Evolutionary conservation across 2,329 filamentous ascomycete species (phyloP), one percentile per base, ranked within the genome.

Genomic region (Penicillium sp.): DNA sequence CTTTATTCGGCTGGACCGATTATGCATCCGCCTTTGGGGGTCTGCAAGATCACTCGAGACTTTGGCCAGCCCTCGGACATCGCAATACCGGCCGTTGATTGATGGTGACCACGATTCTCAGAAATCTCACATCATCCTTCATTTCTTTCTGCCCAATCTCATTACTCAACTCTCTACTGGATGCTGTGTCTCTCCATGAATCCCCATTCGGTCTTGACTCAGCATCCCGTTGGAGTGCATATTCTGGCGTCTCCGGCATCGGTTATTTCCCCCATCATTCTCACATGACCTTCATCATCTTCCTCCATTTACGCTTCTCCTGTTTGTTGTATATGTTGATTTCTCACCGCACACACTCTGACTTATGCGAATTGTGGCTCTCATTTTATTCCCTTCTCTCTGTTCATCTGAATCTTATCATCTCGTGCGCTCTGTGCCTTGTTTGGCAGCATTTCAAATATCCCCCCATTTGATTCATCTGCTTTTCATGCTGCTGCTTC

Each of bases 231-330:
- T 63, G 62, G 44, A 68, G 59, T 70, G 71, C 72, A 73, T 74
- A 54, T 60, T 33, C 60, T 68, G 69, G 70, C 68, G 69, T 70
- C 65, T 65, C 61, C 56, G 68, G 68, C 67, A 68, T 73, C 58
- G 58, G 56, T 26, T 47, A 61, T 62, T 58, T 44, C 56, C 44
- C n/a, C 50, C 50, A 70, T 61, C 56, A 60, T 60, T 50, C 40
- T 56, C 38, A 45, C 22, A 53, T 24, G 24, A 57, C 42, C 9
- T 12, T 47, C 10, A 44, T 40, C 47, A 58, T 65, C 67, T 38
- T 45, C 2, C 40, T 47, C 51, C 56, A 62, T 68, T 40, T 28
- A 55, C 28, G 40, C 17, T 56, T 47, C 38, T 60, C 55, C 59
- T 58, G 28, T 40, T 60, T 62, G n/a, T 56, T 66, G 60, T 67